A percentile compares a stretch with the other conserved stretches of the same genome.
Evolutionary conservation across 2,329 filamentous ascomycete genomes (phyloP).

Genomic region (Aotearoamyces nothofagi): DNA sequence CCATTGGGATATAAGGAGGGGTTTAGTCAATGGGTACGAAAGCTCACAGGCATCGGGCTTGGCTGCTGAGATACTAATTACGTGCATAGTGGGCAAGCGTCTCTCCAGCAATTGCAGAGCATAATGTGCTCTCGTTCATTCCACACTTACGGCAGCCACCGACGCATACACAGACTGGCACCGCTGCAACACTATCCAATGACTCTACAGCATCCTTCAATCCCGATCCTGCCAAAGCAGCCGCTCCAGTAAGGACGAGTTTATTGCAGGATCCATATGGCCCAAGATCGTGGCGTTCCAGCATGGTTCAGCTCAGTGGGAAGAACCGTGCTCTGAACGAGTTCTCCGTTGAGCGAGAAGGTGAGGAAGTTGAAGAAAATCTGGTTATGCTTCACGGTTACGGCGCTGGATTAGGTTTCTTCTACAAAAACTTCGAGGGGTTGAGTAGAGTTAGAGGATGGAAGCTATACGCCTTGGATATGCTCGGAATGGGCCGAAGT

Average conservation of each 20-base stretch:
- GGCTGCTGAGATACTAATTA: too few species aligned
- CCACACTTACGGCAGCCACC: constrained; percentile 66
- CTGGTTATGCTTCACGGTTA: constrained; percentile 96
- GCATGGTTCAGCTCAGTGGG: constrained; percentile 70
- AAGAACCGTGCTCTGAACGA: constrained; percentile 85
- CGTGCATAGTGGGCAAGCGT: constrained; percentile 61
- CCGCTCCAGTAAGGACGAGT: constrained; percentile 25
- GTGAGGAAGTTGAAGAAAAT: constrained; percentile 67
- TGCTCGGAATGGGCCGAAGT: constrained; percentile 89
- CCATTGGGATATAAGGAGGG: constrained; percentile 86
- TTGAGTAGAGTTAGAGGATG: constrained; percentile 66
- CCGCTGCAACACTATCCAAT: constrained; percentile 27
- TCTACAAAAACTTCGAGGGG: constrained; percentile 94
- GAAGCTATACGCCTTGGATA: constrained; percentile 85
- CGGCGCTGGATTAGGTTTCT: constrained; percentile 89
- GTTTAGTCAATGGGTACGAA: constrained; percentile 72
- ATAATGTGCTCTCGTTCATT: constrained; percentile 72
- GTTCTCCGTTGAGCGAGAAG: constrained; percentile 74
- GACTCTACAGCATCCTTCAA: constrained; percentile 23
- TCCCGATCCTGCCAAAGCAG: constrained; percentile 22
- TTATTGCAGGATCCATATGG: constrained; percentile 62
- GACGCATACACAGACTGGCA: constrained; percentile 35
- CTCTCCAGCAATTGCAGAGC: constrained; percentile 73
- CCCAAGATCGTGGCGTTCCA: constrained; percentile 70
- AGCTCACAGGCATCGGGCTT: background rate